Evolutionary conservation across 2,329 filamentous ascomycete species (phyloP).

Genomic region (Fusarium falciforme): DNA sequence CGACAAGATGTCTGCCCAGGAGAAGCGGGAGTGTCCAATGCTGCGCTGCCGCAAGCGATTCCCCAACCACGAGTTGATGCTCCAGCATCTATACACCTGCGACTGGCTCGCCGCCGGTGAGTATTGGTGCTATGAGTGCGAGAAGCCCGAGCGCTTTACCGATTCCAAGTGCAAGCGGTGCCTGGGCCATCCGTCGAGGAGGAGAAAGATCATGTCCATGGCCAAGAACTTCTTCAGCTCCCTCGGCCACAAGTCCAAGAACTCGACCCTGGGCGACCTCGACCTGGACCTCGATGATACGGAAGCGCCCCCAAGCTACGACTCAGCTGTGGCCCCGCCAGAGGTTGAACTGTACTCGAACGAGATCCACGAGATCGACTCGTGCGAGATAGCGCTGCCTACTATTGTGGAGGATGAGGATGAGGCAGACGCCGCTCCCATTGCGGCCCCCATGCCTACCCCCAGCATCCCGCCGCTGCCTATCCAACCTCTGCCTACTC

Average conservation of each 20-base stretch:
- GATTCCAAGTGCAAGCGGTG: conserved; percentile 63
- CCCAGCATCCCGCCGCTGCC: conserved; percentile 37
- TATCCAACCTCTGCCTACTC: conserved; percentile 33
- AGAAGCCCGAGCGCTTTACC: conserved; percentile 63
- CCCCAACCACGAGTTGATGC: conserved; percentile 64
- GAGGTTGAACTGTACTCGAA: conserved; percentile 60
- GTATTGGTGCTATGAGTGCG: conserved; percentile 68
- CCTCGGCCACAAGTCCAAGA: conserved; percentile 61
- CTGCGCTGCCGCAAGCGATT: conserved; percentile 63
- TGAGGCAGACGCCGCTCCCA: conserved; percentile 36
- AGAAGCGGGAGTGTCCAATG: conserved; percentile 64
- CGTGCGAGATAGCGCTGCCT: conserved; percentile 54
- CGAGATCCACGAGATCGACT: conserved; percentile 66
- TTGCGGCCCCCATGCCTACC: conserved; percentile 18
- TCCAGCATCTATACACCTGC: conserved; percentile 63
- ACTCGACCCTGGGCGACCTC: conserved; percentile 39
- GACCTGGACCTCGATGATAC: conserved; percentile 46
- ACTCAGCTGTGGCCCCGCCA: conserved; percentile 51
- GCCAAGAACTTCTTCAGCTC: conserved; percentile 66
- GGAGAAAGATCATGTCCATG: conserved; percentile 63
- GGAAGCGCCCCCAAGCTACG: conserved; percentile 60
- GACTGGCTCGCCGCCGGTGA: conserved; percentile 61
- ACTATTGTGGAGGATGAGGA: conserved; percentile 44
- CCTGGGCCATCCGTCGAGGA: conserved; percentile 61
- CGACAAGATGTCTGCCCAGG: conserved; percentile 57